Base-by-base conservation (phyloP, 345 rosid genomes). In the Salix purpurea region DNA sequence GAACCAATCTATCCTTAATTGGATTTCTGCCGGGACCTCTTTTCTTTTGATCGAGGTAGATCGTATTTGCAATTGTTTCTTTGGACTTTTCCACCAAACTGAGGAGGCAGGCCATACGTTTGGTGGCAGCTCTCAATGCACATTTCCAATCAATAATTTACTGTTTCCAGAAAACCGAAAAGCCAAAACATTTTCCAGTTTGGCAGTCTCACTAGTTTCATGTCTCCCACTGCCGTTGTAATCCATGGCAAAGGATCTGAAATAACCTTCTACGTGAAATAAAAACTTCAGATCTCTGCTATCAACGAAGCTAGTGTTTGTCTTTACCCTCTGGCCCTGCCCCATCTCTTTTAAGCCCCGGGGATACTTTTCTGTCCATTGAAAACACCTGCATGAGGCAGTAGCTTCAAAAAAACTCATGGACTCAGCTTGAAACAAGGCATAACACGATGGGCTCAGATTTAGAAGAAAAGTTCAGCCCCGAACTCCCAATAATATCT, bases 101-200 rank as follows among this genome's bases (percentile, higher is more conserved):
- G 13, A 40, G 44, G 11, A 40, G 14, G 39, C 12, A 1, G 72
- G 78, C 48, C 79, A 83, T 52, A 76, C 81, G 77, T 66, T 23
- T 70, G n/a, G 77, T 70, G 81, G 82, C 81, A 70, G 85, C 79
- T 82, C 77, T 72, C 81, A 30, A 30, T 50, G 21, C 56, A 50
- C n/a, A 5, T 50, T 18, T 50, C n/a, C 18, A 50, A 18, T 50
- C 6, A 16, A 50, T 16, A 50, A 50, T 18, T 78, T 69, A 77
- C 84, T 80, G 85, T 78, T 78, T 78, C 54, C 66, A 76, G 85
- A 83, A 83, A 71, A 61, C 44, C 44, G 69, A 13, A 32, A 16
- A 50, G 56, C 21, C 26, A 42, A 65, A 42, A 56, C 5, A 62
- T 70, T 74, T 82, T 78, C 67, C 62, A 44, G 67, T 72, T 67